Base-by-base conservation (phyloP, 371 early-diverging fungal genomes). In the Rhizomucor pusillus region DNA sequence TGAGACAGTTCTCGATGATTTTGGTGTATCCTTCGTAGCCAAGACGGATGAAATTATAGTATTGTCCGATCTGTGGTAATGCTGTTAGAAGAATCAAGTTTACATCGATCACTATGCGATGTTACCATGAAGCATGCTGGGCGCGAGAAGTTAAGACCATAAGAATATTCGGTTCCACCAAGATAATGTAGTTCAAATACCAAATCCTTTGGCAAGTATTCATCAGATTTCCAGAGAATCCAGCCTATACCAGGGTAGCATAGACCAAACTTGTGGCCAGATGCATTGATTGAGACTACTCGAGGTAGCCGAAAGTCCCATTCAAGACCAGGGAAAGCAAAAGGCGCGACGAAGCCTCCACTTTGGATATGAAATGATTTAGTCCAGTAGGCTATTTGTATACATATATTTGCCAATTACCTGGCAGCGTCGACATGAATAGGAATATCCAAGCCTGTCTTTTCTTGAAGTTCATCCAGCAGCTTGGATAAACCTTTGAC, bases 291-390 rank as follows among this genome's bases (percentile, higher is more conserved):
- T 6, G 80, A 81, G 11, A 64, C 75, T 1, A 86, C 87, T 10
- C 71, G 71, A 1, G 75, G 73, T n/a, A 86, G 59, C 1, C 73
- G 61, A 56, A 89, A 89, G 47, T 79, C 81, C 89, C 90, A 89
- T 29, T 65, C 54, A 24, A 87, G 69, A 39, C 80, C 74, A 14
- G 88, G 88, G 39, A 68, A 75, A 9, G 75, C 75, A 72, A 89
- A 89, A 7, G 90, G 90, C 11, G 88, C 90, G 18, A 89, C 73
- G 52, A 89, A 85, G 1, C 85, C 89, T 40, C 88, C 89, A 44
- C 78, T 63, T 34, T 12, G 12, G 19, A 39, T 22, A 43, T 5
- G 25, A 3, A 46, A 14, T 14, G 16, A 19, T 25, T 37, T 33
- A 54, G 19, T 43, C n/a, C n/a, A 11, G 1, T 24, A 19, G 29